Evolutionary conservation across 2,329 filamentous ascomycete species (phyloP), one percentile per base, ranked within the genome.

Genomic region (Colletotrichum liaoningense): DNA sequence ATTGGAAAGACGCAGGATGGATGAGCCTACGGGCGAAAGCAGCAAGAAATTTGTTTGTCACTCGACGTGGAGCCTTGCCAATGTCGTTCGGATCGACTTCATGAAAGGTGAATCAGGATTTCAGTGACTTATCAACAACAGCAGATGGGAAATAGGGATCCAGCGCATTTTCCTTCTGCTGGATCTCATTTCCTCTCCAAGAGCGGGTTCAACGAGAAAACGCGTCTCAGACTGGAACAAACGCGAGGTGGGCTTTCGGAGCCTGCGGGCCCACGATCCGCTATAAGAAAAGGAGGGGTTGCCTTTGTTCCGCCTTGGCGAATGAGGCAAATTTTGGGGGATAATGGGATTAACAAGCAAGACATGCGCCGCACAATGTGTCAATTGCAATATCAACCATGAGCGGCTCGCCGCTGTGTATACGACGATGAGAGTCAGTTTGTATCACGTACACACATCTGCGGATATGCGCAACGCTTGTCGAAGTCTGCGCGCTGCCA

Each of bases 261-360:
- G 59, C 7, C 28, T 63, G 42, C 42, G 60, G 60, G 49, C 28
- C 60, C 59, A n/a, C 46, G 42, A 52, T 52, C 60, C 42, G 26
- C 42, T n/a, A 24, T n/a, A 8, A 16, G 24, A 28, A 52, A 14
- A 22, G 24, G 59, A 52, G 60, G 60, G n/a, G 42, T 33, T 52
- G 60, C 60, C 42, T 52, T n/a, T 49, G 46, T 33, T 63, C 60
- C 42, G 60, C 7, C 60, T 63, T 63, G 60, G 60, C 60, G 42
- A 49, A 5, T n/a, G n/a, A 28, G 12, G 26, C 79, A 81, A 84
- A 28, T 33, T 33, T 33, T 49, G 19, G 8, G 42, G 42, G 1
- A 35, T 35, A 5, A 2, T 35, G 33, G 33, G 33, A 49, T 49
- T 22, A 2, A 22, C 19, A 11, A 49, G 19, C 42, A 49, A 49